Evolutionary conservation across 2,329 filamentous ascomycete genomes (phyloP), one percentile per base, ranked within the genome.

Genomic region (Xylaria sp.): DNA sequence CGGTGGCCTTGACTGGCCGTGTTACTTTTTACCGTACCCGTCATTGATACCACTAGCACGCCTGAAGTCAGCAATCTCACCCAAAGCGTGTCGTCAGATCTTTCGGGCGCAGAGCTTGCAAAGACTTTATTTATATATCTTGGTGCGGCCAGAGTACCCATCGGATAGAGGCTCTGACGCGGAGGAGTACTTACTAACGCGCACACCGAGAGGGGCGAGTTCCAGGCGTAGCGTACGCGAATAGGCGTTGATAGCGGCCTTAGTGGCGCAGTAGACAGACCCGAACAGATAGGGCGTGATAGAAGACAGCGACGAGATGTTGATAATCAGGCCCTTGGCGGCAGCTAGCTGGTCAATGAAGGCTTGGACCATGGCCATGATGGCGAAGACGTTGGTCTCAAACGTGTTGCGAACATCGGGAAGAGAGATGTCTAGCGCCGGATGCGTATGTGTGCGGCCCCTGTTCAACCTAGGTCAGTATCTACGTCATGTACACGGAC

Each of bases 341-440:
- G 78, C 72, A 52, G 86, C 82, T 23, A 87, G 79, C 45, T 82
- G 78, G 57, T 78, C 76, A 11, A 78, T 73, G 67, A 86, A 86
- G 31, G 79, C 76, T 68, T 83, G 78, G 55, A 79, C 80, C 78
- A 84, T 84, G 70, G 82, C 78, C 82, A 87, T 86, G 67, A 83
- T 79, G 43, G 82, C 82, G 63, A 87, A 85, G 42, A 87, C 82
- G 67, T 87, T 87, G 66, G 82, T 81, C 72, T 86, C 84, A 56
- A 84, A 86, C 1, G 82, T 84, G 62, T 76, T 72, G 61, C 83
- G 83, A 4, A 84, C 82, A 52, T 84, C 83, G 55, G 81, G 78
- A 7, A 86, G 69, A 53, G 82, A 78, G 47, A 84, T 78, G 69
- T 86, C 84, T 1, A 82, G 78, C 1, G 83, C 82, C 0, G 84